phyloP scores from a whole-genome alignment of 768 basidiomycete species.

The Boletus insuetus region DNA sequence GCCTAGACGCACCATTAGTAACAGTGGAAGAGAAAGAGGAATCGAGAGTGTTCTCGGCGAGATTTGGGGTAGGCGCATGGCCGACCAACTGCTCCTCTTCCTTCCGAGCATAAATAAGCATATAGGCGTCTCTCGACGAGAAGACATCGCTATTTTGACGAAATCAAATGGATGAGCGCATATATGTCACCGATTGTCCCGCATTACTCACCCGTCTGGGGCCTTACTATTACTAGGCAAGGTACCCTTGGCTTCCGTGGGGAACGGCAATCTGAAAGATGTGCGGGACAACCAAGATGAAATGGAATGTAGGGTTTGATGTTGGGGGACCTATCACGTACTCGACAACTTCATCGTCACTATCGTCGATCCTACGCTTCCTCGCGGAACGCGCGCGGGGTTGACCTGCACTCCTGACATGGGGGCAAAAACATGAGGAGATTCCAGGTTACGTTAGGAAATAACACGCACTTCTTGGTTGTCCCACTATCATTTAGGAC shows the following conservation, averaged over 20 bases:
- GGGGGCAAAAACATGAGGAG: conserved; percentile 3
- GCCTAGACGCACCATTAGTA: conserved; percentile 23
- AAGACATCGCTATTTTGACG: conserved; percentile 41
- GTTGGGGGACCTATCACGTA: conserved; percentile 21
- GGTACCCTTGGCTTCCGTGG: conserved; percentile 21
- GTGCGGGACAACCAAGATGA: conserved; percentile 12
- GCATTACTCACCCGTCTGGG: conserved; percentile 75
- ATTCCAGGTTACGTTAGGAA: not conserved
- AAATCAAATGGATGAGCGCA: conserved; percentile 21
- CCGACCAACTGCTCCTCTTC: conserved; percentile 12
- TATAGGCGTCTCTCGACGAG: conserved; percentile 87
- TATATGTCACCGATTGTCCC: conserved; percentile 56
- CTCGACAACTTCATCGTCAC: conserved; percentile 48
- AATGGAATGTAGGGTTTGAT: conserved; percentile 14
- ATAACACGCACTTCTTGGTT: conserved; percentile 28
- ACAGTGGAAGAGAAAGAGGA: conserved; percentile 4
- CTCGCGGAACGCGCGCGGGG: conserved; percentile 41
- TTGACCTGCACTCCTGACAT: conserved; percentile 26
- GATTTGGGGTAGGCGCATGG: conserved; percentile 18
- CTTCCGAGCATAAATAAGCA: conserved; percentile 82
- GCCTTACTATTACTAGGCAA: conserved; percentile 21
- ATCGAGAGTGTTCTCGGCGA: conserved; percentile 17
- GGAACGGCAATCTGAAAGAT: conserved; percentile 20
- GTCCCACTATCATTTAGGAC: conserved; percentile 22
- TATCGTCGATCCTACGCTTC: conserved; percentile 55